phyloP scores from a whole-genome alignment of 1,284 basidiomycete genomes.

The Tetrapyrgos nigripes region DNA sequence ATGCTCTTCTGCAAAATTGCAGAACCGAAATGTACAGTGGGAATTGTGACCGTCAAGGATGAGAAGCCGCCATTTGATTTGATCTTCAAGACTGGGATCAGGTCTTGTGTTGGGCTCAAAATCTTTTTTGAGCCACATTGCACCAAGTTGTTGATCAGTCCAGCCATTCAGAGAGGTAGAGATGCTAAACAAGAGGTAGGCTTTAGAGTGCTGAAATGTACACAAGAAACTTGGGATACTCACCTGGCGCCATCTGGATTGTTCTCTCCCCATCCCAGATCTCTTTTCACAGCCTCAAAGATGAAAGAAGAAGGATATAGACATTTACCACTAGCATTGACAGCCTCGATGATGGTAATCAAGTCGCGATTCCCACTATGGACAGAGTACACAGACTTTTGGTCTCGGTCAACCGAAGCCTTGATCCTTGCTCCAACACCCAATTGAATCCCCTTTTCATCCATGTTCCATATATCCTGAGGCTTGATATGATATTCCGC shows the following conservation, averaged over 20 bases:
- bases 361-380: no score
- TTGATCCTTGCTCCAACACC: constrained; percentile 31
- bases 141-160: constrained; percentile 44
- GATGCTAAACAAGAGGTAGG: constrained; percentile 7
- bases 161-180: constrained; percentile 46
- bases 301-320: constrained; percentile 33
- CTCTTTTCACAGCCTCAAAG: constrained; percentile 25
- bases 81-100: constrained; percentile 31
- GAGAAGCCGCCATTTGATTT: constrained; percentile 36
- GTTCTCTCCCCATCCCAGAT: constrained; percentile 25
- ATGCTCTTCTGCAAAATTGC: no score
- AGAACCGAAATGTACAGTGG: constrained; percentile 39
- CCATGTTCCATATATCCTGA: constrained; percentile 43
- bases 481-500: constrained; percentile 29
- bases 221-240: constrained; percentile 2
- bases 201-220: background rate
- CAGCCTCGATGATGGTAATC: no score
- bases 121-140: constrained; percentile 40
- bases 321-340: constrained; percentile 40
- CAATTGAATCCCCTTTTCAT: no score
- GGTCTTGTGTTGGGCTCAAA: constrained; percentile 42
- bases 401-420: constrained; percentile 38
- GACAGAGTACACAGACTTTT: no score
- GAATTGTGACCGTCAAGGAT: constrained; percentile 50
- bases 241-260: constrained; percentile 31